Conservation (phyloP, 257 asterid genomes). For the Hygrophila difformis region DNA sequence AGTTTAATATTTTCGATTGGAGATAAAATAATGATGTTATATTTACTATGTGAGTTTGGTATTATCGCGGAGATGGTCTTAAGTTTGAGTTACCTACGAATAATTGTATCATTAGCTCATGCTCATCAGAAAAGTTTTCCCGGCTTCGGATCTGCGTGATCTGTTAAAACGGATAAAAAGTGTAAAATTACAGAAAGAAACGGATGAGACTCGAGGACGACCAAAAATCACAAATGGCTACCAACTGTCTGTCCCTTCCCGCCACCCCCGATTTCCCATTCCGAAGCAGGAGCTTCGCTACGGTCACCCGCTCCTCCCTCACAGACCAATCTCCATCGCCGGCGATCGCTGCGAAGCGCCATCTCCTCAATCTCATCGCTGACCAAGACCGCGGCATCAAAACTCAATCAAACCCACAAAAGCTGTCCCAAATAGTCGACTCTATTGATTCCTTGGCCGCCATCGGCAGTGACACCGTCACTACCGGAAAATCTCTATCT, state of each 20-base stretch:
- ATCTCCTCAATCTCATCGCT: constrained; percentile 66
- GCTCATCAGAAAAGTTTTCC: no score
- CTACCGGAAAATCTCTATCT: constrained; percentile 49
- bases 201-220: constrained; percentile 5
- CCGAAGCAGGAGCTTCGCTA: constrained; percentile 15
- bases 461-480: constrained; percentile 43
- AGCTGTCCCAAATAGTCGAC: constrained; percentile 48
- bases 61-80: no score
- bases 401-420: constrained; percentile 63
- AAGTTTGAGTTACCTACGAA: no score
- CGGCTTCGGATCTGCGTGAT: no score
- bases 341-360: constrained; percentile 48
- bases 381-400: constrained; percentile 83
- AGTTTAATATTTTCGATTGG: no score
- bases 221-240: constrained; percentile 38
- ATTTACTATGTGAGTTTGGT: no score
- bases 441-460: constrained; percentile 59
- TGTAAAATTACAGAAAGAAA: background rate
- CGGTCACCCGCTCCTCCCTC: constrained; percentile 45
- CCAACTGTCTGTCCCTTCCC: constrained; percentile 37
- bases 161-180: no score
- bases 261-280: constrained; percentile 31
- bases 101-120: no score
- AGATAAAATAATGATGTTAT: no score
- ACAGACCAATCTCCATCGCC: constrained; percentile 40